Evolutionary conservation across 768 basidiomycete species (phyloP), one percentile per base, ranked within the genome.

Genomic region (Candolleomyces eurysporus): DNA sequence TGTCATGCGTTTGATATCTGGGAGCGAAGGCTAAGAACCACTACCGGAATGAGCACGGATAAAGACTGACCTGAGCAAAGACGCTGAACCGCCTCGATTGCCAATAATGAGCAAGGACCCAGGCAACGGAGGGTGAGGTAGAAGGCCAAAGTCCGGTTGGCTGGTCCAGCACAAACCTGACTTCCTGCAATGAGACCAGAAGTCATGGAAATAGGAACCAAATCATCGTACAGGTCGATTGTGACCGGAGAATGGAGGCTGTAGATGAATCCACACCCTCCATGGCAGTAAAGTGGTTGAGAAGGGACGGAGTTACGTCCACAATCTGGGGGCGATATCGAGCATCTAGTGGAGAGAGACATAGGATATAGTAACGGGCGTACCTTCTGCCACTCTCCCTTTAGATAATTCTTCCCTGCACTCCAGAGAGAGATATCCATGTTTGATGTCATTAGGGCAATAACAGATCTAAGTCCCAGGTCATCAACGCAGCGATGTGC

Each of bases 371-470:
- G 39, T 50, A 55, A 56, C 8, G 54, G 30, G 58, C 69, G 19
- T 56, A 86, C 91, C 71, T 82, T 86, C 6, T 66, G 60, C 92
- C 91, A 93, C 76, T 90, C 84, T 50, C 91, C 90, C 62, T 82
- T 88, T 22, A 92, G 67, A 63, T 81, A 81, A 66, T 92, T 89
- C 67, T 89, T 89, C 1, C 74, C 72, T 2, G 90, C 80, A 10
- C 74, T 76, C 89, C 88, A 93, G 13, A 93, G 74, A 14, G 82
- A 80, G 26, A 92, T 71, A 70, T 93, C 90, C 81, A 89, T 80
- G 64, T 92, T 92, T 16, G 90, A 87, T 61, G 82, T 91, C 60
- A 92, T 75, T 19, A 85, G 76, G 3, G 84, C 89, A 54, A 91
- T 68, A 26, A 92, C 71, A 64, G 90, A 91, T 58, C 91, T 92